Evolutionary conservation across 1,284 basidiomycete genomes (phyloP).

Genomic region (Trichosporon sp.): DNA sequence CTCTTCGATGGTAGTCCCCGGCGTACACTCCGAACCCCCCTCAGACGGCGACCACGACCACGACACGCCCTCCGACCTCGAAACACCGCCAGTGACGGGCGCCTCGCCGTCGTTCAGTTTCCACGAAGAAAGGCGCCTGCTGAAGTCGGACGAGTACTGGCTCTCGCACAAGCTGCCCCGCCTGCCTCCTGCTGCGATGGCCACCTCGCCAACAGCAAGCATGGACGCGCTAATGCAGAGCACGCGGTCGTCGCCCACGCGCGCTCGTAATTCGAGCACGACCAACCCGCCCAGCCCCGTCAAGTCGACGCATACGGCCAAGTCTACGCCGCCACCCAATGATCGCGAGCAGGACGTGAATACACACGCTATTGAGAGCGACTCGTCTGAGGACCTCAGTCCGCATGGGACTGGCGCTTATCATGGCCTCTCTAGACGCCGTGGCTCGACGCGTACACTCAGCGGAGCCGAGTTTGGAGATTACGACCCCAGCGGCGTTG

Average conservation of each 20-base stretch:
- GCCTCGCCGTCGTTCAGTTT: slow-evolving; percentile 47
- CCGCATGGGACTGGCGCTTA: background rate
- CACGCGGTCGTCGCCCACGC: background rate
- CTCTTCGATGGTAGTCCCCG: too few relatives aligned
- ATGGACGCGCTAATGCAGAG: slow-evolving; percentile 2
- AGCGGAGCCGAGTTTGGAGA: slow-evolving; percentile 22
- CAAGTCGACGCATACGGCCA: too few relatives aligned
- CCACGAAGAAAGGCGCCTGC: slow-evolving; percentile 43
- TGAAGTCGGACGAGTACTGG: slow-evolving; percentile 46
- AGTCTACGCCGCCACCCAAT: too few relatives aligned
- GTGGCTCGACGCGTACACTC: background rate
- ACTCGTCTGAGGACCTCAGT: slow-evolving; percentile 5
- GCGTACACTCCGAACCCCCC: too few relatives aligned
- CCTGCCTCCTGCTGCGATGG: slow-evolving; percentile 32
- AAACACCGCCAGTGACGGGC: slow-evolving; percentile 16
- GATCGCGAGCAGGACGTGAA: background rate
- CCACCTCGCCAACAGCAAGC: slow-evolving; percentile 10
- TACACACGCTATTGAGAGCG: slow-evolving; percentile 10
- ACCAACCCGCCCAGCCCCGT: too few relatives aligned
- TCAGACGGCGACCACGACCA: too few relatives aligned
- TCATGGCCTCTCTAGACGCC: background rate
- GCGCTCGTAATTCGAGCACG: too few relatives aligned
- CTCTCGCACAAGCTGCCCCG: slow-evolving; percentile 43
- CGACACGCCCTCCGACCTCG: slow-evolving; percentile 4
- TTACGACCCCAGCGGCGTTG: slow-evolving; percentile 23